phyloP scores from a whole-genome alignment of 169 alveolate genomes.

The Eimeria brunetti region DNA sequence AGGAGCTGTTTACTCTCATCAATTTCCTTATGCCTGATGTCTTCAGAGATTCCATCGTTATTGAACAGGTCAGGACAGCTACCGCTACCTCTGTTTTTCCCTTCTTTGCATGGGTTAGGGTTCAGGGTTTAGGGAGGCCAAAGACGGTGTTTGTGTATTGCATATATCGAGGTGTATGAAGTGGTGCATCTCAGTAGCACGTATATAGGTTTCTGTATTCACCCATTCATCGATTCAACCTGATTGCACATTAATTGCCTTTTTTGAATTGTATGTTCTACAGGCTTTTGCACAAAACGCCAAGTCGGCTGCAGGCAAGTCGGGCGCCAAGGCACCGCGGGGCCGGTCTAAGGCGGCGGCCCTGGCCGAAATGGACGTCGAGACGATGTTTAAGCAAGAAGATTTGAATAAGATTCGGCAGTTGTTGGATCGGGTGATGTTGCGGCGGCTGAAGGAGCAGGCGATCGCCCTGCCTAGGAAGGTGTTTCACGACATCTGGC shows the following conservation, averaged over 20 bases:
- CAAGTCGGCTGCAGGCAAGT: constrained; percentile 28
- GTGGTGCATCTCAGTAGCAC: no score
- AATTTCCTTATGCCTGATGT: constrained; percentile 99
- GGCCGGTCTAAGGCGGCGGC: constrained; percentile 44
- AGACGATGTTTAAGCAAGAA: constrained; percentile 84
- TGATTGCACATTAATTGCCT: no score
- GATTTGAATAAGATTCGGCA: constrained; percentile 89
- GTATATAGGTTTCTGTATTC: background rate
- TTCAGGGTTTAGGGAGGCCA: no score
- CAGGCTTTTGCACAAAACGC: constrained; percentile 63
- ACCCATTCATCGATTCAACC: background rate
- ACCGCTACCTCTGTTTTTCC: background rate
- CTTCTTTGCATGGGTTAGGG: no score
- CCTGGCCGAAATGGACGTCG: constrained; percentile 78
- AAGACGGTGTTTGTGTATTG: no score
- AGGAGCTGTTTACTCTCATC: constrained; percentile 96
- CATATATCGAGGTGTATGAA: no score
- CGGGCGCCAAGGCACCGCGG: constrained; percentile 37
- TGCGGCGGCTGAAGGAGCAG: constrained; percentile 93
- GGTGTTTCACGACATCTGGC: constrained; percentile 94
- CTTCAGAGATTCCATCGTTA: constrained; percentile 95
- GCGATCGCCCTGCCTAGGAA: constrained; percentile 93
- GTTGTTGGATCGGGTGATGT: constrained; percentile 89
- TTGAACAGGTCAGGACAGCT: constrained; percentile 90
- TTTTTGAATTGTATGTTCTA: background rate